A percentile compares a stretch with the other conserved stretches of the same genome.
Conservation (phyloP, 139 green algal genomes). For the Coelastrella sp. region DNA sequence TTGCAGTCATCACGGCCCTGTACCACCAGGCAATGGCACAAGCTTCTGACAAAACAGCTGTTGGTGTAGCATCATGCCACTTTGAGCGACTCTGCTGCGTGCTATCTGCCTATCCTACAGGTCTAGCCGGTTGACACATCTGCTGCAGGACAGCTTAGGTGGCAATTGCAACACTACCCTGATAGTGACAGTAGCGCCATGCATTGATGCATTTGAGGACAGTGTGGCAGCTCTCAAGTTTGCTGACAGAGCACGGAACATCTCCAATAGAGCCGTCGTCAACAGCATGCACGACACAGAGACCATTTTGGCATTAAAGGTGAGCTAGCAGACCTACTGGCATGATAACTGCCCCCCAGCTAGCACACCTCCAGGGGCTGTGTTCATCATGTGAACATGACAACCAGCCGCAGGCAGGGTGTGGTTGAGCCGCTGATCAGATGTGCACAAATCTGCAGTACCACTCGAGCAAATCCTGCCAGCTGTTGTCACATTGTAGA, state of each 20-base stretch:
- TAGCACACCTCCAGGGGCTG: neutral
- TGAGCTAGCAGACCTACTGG: neutral
- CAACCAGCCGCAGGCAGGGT: neutral
- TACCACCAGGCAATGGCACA: no score
- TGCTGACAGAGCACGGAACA: slow-evolving; percentile 60
- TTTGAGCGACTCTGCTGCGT: no score
- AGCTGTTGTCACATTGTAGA: no score
- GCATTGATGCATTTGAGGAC: slow-evolving; percentile 29
- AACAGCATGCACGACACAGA: slow-evolving; percentile 57
- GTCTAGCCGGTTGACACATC: slow-evolving; percentile 81
- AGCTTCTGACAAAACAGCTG: no score
- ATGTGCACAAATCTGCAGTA: neutral
- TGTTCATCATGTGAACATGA: neutral
- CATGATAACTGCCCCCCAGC: no score
- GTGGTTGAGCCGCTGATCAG: neutral
- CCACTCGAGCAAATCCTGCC: no score
- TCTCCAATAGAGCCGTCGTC: slow-evolving; percentile 66
- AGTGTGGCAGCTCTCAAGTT: slow-evolving; percentile 48
- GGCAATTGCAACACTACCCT: slow-evolving; percentile 40
- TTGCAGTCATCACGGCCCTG: neutral
- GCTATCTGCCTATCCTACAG: slow-evolving; percentile 29
- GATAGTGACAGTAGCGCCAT: slow-evolving; percentile 21
- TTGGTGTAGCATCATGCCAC: no score
- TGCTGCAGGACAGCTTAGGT: slow-evolving; percentile 78
- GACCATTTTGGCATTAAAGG: slow-evolving; percentile 56